phyloP scores from a whole-genome alignment of 2,329 filamentous ascomycete species.

The Fusarium paranaense region DNA sequence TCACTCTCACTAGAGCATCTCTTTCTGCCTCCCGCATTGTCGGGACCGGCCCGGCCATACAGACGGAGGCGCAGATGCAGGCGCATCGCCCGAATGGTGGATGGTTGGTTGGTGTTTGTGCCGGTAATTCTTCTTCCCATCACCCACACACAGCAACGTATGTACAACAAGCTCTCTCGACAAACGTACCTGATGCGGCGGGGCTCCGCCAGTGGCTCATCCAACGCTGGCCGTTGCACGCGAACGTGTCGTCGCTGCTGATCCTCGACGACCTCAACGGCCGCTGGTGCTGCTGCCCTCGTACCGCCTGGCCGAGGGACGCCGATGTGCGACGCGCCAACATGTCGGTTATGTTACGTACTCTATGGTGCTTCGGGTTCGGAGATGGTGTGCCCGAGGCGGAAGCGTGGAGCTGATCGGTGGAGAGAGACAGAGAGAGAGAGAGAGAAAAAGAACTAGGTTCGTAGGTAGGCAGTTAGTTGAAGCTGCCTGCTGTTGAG shows the following conservation, averaged over 20 bases:
- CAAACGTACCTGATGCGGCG: slow-evolving; percentile 40
- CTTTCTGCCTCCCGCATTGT: slow-evolving; percentile 25
- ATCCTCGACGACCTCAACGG: slow-evolving; percentile 15
- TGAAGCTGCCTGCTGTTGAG: slow-evolving; percentile 16
- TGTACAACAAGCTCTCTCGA: slow-evolving; percentile 14
- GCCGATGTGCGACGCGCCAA: slow-evolving; percentile 36
- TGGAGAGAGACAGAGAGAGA: slow-evolving; percentile 1
- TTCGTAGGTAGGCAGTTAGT: slow-evolving; percentile 1
- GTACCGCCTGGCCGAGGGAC: slow-evolving; percentile 34
- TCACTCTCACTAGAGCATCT: slow-evolving; percentile 18
- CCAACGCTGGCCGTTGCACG: slow-evolving; percentile 27
- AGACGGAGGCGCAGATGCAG: slow-evolving; percentile 21
- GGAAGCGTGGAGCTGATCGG: slow-evolving; percentile 28
- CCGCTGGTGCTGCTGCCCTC: slow-evolving; percentile 15
- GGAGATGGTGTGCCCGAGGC: slow-evolving; percentile 1
- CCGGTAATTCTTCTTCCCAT: slow-evolving; percentile 25
- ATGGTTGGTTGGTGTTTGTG: slow-evolving; percentile 20
- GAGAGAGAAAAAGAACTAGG: not conserved
- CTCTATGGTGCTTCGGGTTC: not conserved
- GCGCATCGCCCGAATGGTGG: not conserved
- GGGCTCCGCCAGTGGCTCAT: slow-evolving; percentile 29
- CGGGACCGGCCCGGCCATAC: slow-evolving; percentile 44
- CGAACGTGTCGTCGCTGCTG: slow-evolving; percentile 4
- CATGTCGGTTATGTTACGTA: slow-evolving; percentile 22
- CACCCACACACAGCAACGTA: slow-evolving; percentile 15